Evolutionary conservation across 495 filamentous ascomycete genomes (phyloP).

Genomic region (Cercophora sp.): DNA sequence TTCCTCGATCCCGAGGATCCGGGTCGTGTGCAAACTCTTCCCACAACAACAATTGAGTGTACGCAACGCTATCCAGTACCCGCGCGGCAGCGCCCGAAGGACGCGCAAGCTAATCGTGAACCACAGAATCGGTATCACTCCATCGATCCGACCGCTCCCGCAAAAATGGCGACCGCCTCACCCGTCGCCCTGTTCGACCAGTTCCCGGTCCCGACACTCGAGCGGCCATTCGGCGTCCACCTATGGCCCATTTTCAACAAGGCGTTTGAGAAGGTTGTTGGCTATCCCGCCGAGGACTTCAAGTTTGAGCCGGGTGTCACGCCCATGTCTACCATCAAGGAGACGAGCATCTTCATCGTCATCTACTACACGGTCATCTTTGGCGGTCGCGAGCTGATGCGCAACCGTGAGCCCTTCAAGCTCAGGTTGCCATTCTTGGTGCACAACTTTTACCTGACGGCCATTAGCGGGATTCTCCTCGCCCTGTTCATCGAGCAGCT

Average conservation of each 20-base stretch:
- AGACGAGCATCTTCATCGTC: slow-evolving; percentile 58
- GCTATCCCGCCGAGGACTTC: slow-evolving; percentile 69
- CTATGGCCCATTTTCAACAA: slow-evolving; percentile 95
- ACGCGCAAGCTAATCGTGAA: slow-evolving; percentile 13
- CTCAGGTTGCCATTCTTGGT: slow-evolving; percentile 67
- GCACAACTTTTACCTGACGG: slow-evolving; percentile 77
- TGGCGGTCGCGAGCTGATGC: slow-evolving; percentile 71
- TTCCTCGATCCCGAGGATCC: background rate
- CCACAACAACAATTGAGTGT: no score
- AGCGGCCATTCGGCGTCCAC: slow-evolving; percentile 85
- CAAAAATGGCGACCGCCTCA: slow-evolving; percentile 39
- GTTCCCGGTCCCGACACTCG: slow-evolving; percentile 72
- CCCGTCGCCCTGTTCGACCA: slow-evolving; percentile 57
- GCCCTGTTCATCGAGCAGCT: slow-evolving; percentile 71
- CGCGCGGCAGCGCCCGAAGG: no score
- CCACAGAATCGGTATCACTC: slow-evolving; percentile 2
- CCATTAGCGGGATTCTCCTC: slow-evolving; percentile 63
- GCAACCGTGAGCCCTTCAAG: slow-evolving; percentile 62
- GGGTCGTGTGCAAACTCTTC: background rate
- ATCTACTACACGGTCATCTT: slow-evolving; percentile 75
- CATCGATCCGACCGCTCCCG: slow-evolving; percentile 4
- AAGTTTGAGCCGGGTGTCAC: slow-evolving; percentile 62
- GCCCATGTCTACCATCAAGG: slow-evolving; percentile 67
- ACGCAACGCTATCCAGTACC: background rate
- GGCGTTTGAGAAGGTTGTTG: slow-evolving; percentile 67